Conservation (phyloP, 331 rosid genomes). For the Telfairia occidentalis region DNA sequence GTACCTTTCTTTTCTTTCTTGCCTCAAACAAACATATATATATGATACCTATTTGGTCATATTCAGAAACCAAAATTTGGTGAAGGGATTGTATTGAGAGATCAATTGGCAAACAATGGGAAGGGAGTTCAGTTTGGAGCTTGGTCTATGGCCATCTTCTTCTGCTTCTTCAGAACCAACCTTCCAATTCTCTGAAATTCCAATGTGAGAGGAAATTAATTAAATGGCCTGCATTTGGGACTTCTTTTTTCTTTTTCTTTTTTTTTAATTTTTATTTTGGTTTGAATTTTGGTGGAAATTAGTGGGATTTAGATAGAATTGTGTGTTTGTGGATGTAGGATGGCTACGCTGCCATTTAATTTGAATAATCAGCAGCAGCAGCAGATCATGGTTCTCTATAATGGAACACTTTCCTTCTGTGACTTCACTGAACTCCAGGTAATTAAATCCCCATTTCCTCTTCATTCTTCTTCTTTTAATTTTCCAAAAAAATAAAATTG, state of each 20-base stretch:
- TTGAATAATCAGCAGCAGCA: neutral
- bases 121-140: slow-evolving; percentile 13
- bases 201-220: neutral
- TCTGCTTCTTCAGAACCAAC: neutral
- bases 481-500: too few species aligned
- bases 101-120: slow-evolving; percentile 9
- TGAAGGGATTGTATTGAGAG: neutral
- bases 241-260: neutral
- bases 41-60: too few species aligned
- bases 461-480: neutral
- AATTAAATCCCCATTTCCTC: neutral
- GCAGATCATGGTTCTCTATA: slow-evolving; percentile 2
- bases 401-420: slow-evolving; percentile 12
- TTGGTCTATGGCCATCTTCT: slow-evolving; percentile 8
- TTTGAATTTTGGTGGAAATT: neutral
- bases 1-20: neutral
- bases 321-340: neutral
- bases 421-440: slow-evolving; percentile 30
- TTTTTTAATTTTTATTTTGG: neutral
- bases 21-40: neutral
- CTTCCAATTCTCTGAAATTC: neutral
- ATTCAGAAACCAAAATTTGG: neutral
- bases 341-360: neutral
- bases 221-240: neutral
- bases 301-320: neutral